phyloP scores from a whole-genome alignment of 2,329 filamentous ascomycete species.

The Amesomyces nigricolor region DNA sequence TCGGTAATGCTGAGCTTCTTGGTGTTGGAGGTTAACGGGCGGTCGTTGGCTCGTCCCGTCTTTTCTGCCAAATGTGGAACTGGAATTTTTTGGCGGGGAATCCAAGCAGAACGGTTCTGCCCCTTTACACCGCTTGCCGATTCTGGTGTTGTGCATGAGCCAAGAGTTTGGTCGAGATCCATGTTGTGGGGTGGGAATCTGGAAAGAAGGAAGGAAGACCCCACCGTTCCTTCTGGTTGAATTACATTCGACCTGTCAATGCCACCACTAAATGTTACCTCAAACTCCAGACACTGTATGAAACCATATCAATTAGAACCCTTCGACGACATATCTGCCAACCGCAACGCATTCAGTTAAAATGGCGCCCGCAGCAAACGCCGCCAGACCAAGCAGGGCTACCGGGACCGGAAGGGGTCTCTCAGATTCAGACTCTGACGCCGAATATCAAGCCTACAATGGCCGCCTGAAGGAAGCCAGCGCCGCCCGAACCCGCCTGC shows the following conservation, averaged over 20 bases:
- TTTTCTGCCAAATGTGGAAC: conserved; percentile 3
- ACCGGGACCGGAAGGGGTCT: not conserved
- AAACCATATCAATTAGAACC: not conserved
- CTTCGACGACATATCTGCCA: not conserved
- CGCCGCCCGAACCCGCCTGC: conserved; percentile 19
- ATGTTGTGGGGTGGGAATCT: not conserved
- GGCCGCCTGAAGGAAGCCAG: conserved; percentile 18
- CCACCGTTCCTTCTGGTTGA: not conserved
- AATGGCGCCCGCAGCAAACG: conserved; percentile 22
- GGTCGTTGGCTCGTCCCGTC: not conserved
- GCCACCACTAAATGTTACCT: no score
- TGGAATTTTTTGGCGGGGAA: conserved; percentile 24
- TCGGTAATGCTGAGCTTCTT: conserved; percentile 17
- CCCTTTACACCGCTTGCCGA: conserved; percentile 19
- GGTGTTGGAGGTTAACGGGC: not conserved
- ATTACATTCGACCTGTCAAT: conserved; percentile 7
- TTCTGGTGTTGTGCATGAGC: not conserved
- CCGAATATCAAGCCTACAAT: conserved; percentile 19
- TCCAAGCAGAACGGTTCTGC: conserved; percentile 20
- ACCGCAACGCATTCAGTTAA: not conserved
- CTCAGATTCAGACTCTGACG: conserved; percentile 17
- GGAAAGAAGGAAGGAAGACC: no score
- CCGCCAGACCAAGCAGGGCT: conserved; percentile 7
- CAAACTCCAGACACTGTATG: not conserved
- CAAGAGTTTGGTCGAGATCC: not conserved